Conservation (phyloP, 2,329 filamentous ascomycete genomes). For the Ophioceras dolichostomum region DNA sequence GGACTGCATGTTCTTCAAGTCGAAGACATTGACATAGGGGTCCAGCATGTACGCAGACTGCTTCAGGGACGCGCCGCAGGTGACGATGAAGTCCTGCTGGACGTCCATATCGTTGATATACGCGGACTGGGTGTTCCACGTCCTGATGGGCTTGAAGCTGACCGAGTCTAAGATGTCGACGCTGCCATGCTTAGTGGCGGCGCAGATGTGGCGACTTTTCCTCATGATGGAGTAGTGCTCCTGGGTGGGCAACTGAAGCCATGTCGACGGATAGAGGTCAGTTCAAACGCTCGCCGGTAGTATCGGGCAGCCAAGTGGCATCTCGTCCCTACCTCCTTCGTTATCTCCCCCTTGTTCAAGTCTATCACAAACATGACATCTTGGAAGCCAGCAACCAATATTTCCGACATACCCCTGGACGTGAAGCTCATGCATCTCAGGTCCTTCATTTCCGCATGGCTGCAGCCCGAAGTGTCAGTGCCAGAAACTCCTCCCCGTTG, state of each 20-base stretch:
- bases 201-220: conserved; percentile 77
- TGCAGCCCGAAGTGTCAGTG: conserved; percentile 17
- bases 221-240: conserved; percentile 87
- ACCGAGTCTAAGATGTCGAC: conserved; percentile 79
- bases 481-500: not conserved
- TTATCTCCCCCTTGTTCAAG: conserved; percentile 57
- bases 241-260: conserved; percentile 60
- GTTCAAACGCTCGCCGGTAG: too few relatives aligned
- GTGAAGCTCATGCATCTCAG: conserved; percentile 93
- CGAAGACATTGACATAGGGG: conserved; percentile 88
- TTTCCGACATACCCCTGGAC: conserved; percentile 68
- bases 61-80: conserved; percentile 82
- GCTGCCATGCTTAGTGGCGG: conserved; percentile 69
- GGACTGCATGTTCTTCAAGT: conserved; percentile 79
- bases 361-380: conserved; percentile 70
- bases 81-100: conserved; percentile 87
- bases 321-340: conserved; percentile 41
- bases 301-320: too few relatives aligned
- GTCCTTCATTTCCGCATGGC: conserved; percentile 68
- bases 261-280: not conserved
- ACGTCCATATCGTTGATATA: conserved; percentile 96
- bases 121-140: conserved; percentile 82
- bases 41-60: conserved; percentile 73
- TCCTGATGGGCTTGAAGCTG: conserved; percentile 66
- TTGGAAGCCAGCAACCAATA: conserved; percentile 81